A percentile compares a stretch with the other conserved stretches of the same genome.
Evolutionary conservation across 495 filamentous ascomycete genomes (phyloP).

Genomic region (Penicillium mononematosum): DNA sequence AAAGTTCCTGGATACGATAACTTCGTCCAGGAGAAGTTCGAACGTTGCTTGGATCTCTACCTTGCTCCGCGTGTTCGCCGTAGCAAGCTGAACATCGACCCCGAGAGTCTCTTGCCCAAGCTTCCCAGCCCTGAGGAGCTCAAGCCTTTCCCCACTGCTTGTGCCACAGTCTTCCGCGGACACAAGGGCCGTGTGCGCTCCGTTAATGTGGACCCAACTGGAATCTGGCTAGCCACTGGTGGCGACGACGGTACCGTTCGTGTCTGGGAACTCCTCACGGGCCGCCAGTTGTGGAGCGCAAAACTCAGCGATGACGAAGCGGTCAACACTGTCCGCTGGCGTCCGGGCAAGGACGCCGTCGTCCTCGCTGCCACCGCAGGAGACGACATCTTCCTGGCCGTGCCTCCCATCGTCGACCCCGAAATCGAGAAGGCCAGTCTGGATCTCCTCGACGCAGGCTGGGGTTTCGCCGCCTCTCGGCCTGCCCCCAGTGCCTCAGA

Average conservation of each 20-base stretch:
- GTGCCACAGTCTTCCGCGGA: constrained; percentile 77
- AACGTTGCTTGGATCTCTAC: constrained; percentile 92
- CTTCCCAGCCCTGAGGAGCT: constrained; percentile 92
- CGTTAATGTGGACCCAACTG: constrained; percentile 73
- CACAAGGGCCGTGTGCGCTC: constrained; percentile 87
- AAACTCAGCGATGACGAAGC: constrained; percentile 78
- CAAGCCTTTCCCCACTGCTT: constrained; percentile 87
- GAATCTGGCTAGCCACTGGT: constrained; percentile 79
- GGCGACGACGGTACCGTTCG: constrained; percentile 93
- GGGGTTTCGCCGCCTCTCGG: constrained; percentile 78
- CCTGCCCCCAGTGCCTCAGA: constrained; percentile 57
- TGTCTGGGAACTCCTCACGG: constrained; percentile 85
- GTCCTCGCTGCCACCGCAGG: constrained; percentile 81
- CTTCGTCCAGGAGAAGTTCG: constrained; percentile 93
- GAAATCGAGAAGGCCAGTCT: constrained; percentile 71
- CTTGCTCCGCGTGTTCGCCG: constrained; percentile 87
- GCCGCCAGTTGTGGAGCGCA: constrained; percentile 81
- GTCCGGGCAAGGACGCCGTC: constrained; percentile 75
- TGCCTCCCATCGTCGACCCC: constrained; percentile 69
- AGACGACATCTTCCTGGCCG: constrained; percentile 79
- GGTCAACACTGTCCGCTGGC: constrained; percentile 86
- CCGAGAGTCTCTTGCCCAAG: constrained; percentile 88
- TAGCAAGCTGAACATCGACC: constrained; percentile 95
- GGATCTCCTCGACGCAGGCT: constrained; percentile 79
- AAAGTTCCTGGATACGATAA: constrained; percentile 90